These are phyloP conservation scores for Mortierella sp. DNA, from an alignment of 371 early-diverging fungal species.

Conservation along the genomic window DNA sequence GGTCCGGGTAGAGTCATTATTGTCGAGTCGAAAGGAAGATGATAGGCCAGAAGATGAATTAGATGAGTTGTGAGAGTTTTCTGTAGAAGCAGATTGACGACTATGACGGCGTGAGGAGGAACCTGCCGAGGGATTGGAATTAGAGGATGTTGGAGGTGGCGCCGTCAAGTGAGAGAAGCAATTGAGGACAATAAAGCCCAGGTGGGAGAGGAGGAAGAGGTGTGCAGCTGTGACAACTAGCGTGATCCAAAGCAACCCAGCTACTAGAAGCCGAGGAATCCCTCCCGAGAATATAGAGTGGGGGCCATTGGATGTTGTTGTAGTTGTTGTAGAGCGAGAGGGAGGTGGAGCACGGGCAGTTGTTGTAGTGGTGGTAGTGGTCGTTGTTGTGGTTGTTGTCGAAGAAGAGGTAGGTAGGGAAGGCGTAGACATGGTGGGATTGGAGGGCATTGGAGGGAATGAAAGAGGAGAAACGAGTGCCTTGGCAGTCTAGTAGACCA, in stretches of 20 bases:
- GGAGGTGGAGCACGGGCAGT: not conserved
- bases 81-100: constrained; percentile 5
- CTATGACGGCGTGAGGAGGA: constrained; percentile 25
- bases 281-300: constrained; percentile 21
- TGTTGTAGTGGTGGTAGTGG: constrained; percentile 11
- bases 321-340: not conserved
- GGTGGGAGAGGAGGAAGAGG: constrained; percentile 38
- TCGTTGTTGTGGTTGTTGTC: not conserved
- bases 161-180: constrained; percentile 47
- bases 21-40: constrained; percentile 23
- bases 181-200: constrained; percentile 44
- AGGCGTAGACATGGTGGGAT: constrained; percentile 2
- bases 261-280: constrained; percentile 39
- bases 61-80: constrained; percentile 10
- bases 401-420: not conserved
- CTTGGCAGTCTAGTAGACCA: not conserved
- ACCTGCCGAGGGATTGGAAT: constrained; percentile 7
- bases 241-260: constrained; percentile 47
- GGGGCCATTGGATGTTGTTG: constrained; percentile 12
- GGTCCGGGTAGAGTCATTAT: constrained; percentile 26
- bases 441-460: constrained; percentile 16
- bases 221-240: constrained; percentile 48
- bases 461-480: not conserved
- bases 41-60: constrained; percentile 19
- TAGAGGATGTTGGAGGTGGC: constrained; percentile 15